Percentiles rank a stretch among this genome's conserved stretches.
Conservation (phyloP, 2,329 filamentous ascomycete species). For the Nemania sp. region DNA sequence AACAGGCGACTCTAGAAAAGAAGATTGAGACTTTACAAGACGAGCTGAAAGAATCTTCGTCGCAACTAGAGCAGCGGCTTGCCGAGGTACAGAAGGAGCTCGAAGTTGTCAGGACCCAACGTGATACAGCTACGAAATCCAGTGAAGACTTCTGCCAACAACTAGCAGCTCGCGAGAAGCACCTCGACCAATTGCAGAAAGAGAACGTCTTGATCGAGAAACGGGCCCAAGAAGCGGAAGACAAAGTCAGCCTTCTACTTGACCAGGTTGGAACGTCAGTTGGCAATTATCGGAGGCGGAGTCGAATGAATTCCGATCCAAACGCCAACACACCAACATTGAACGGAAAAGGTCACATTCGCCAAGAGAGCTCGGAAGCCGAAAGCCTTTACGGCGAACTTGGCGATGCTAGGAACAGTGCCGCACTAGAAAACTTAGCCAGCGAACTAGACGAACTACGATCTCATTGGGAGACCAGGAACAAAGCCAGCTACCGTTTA, state of each 20-base stretch:
- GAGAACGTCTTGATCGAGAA: constrained; percentile 82
- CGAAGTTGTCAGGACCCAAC: constrained; percentile 64
- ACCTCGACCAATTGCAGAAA: constrained; percentile 79
- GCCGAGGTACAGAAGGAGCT: constrained; percentile 70
- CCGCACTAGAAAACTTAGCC: constrained; percentile 85
- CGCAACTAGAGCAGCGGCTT: constrained; percentile 73
- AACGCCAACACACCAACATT: constrained; percentile 41
- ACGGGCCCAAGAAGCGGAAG: constrained; percentile 85
- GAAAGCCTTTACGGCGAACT: constrained; percentile 66
- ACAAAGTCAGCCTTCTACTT: constrained; percentile 87
- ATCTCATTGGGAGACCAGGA: constrained; percentile 92
- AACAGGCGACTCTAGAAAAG: constrained; percentile 67
- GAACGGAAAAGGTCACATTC: constrained; percentile 43
- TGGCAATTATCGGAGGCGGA: constrained; percentile 87
- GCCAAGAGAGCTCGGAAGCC: constrained; percentile 60
- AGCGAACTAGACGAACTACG: constrained; percentile 89
- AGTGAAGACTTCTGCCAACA: constrained; percentile 60
- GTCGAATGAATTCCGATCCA: constrained; percentile 59
- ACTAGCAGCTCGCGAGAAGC: constrained; percentile 62
- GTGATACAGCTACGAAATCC: constrained; percentile 60
- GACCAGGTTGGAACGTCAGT: constrained; percentile 95
- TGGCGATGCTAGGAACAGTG: constrained; percentile 60
- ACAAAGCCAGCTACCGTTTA: constrained; percentile 90
- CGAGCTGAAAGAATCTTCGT: constrained; percentile 67
- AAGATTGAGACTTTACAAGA: constrained; percentile 71